Conservation (phyloP, 108 stramenopile species). For the Fragilaria crotonensis region DNA sequence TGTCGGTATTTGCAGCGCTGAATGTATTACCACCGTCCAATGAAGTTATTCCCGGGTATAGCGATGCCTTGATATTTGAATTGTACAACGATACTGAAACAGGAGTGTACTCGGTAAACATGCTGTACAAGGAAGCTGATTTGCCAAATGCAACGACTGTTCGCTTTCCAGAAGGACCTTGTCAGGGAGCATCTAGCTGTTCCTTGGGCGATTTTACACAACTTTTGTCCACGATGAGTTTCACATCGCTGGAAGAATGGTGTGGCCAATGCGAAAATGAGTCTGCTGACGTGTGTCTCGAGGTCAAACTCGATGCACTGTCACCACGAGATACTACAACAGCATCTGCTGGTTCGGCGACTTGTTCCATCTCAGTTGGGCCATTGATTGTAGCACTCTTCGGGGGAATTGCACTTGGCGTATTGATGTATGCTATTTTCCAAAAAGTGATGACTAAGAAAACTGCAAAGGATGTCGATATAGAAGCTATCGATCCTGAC, state of each 20-base stretch:
- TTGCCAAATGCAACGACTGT: background rate
- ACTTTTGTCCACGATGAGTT: background rate
- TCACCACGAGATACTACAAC: no score
- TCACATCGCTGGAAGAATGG: conserved; percentile 15
- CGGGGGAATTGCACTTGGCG: background rate
- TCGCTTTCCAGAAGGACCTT: background rate
- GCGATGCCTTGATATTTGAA: conserved; percentile 33
- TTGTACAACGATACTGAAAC: conserved; percentile 15
- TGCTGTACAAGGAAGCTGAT: conserved; percentile 18
- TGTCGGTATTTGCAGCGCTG: conserved; percentile 25
- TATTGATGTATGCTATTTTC: background rate
- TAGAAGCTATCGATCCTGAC: background rate
- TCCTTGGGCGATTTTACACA: background rate
- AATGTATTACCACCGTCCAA: conserved; percentile 4
- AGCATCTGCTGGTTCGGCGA: no score
- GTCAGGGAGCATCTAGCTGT: background rate
- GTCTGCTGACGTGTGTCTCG: conserved; percentile 26
- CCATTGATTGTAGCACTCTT: background rate
- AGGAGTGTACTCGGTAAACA: conserved; percentile 1
- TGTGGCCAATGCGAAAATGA: conserved; percentile 32
- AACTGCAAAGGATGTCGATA: background rate
- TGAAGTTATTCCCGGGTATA: conserved; percentile 29
- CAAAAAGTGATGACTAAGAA: background rate
- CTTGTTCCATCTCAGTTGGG: no score
- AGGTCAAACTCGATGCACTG: background rate